Percentiles rank a stretch among this genome's conserved stretches.
Evolutionary conservation across 192 early-diverging fungal species (phyloP).

Genomic region (Chytriomyces sp.): DNA sequence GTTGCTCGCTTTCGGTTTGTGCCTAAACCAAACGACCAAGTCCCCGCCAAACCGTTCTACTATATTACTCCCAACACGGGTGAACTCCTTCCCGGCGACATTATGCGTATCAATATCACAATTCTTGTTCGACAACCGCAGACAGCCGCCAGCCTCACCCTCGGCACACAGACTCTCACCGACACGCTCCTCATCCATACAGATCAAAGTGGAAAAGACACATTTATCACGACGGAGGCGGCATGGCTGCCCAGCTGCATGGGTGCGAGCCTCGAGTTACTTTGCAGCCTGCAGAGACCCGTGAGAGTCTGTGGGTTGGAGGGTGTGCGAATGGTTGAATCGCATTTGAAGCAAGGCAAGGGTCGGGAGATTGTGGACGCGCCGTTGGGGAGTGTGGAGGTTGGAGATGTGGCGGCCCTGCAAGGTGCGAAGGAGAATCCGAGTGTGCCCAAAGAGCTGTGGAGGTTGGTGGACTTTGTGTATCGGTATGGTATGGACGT

Average conservation of each 20-base stretch:
- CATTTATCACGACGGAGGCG: constrained; percentile 77
- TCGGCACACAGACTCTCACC: constrained; percentile 58
- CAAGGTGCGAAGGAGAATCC: constrained; percentile 25
- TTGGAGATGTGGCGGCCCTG: constrained; percentile 5
- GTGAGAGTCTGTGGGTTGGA: constrained; percentile 39
- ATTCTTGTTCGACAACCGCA: constrained; percentile 52
- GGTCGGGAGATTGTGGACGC: constrained; percentile 12
- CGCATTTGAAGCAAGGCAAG: constrained; percentile 13
- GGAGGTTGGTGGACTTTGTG: constrained; percentile 72
- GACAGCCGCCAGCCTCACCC: constrained; percentile 58
- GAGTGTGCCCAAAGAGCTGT: constrained; percentile 66
- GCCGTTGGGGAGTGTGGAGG: constrained; percentile 1
- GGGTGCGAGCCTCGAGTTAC: constrained; percentile 68
- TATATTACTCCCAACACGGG: constrained; percentile 65
- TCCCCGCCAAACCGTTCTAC: constrained; percentile 73
- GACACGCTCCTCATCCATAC: constrained; percentile 83
- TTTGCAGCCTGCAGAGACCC: constrained; percentile 52
- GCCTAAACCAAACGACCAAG: constrained; percentile 63
- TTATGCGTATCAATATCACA: constrained; percentile 59
- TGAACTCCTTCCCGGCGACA: constrained; percentile 77
- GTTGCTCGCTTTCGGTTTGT: constrained; percentile 75
- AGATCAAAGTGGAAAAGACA: constrained; percentile 74
- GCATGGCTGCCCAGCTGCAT: constrained; percentile 74
- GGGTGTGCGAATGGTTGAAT: neutral
- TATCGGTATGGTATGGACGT: constrained; percentile 66